Evolutionary conservation across 441 rosid species (phyloP), one percentile per base, ranked within the genome.

Genomic region (Adansonia madagascariensis): DNA sequence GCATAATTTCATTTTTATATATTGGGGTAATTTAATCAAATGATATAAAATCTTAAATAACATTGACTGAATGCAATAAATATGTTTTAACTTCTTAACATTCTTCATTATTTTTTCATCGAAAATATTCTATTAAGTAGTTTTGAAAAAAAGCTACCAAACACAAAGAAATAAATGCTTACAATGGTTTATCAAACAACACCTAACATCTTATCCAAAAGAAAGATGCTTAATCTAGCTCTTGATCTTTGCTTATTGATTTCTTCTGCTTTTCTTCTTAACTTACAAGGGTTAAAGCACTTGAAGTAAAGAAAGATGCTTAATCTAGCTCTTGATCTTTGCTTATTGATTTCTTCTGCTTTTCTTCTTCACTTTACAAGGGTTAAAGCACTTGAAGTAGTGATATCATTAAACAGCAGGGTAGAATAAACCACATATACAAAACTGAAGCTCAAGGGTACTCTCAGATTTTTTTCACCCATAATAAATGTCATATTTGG

Each of bases 21-120:
- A 62, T 62, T 14, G 20, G 20, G 11, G 43, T 6, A 14, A 24
- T 12, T 69, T 20, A 11, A 14, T 69, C 43, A 49, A 69, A 47
- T 69, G 56, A 22, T 20, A 47, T 6, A 7, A 49, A 20, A 46
- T 46, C 72, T 67, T 62, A 62, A 62, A 61, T 11, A 11, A 39
- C 47, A 15, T 35, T 64, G 47, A 39, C 57, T 12, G 73, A 49
- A 49, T 66, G 57, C 73, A 22, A 49, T 22, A 49, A 69, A 8
- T 39, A 39, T 46, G 69, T 39, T 69, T 49, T 49, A 50, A 49
- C 60, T 24, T 49, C 20, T 68, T 56, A 8, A 56, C 24, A 17
- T 56, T 8, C 15, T 56, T 18, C 35, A 9, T 20, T 6, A 8
- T 22, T 59, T 57, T 59, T 22, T 59, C 15, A 59, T 59, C 10